Evolutionary conservation across 805 yeast genomes (phyloP), one percentile per base, ranked within the genome.

Genomic region (Ogataea zsoltii): DNA sequence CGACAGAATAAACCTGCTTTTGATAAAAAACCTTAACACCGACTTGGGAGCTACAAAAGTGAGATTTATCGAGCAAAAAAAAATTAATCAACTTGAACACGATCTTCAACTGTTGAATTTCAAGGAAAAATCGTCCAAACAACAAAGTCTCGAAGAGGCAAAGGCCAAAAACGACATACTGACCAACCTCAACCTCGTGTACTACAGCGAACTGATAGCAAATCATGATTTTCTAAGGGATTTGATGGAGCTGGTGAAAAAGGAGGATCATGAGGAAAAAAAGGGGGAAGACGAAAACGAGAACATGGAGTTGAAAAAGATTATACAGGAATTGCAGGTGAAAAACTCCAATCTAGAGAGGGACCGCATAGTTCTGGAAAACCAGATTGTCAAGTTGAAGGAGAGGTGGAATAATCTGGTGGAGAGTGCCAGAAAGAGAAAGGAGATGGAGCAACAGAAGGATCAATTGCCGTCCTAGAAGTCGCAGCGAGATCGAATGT

Each of bases 331-430:
- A 13, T 48, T 65, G 18, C 68, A 66, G 32, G 40, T 46, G 16
- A 55, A 50, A 31, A 47, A 60, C 3, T 47, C 63, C 7, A 39
- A 43, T 5, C 47, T 58, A 21, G 69, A 64, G 48, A 51, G 64
- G 36, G 68, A 64, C n/a, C 57, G 64, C 31, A 48, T 63, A 7
- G 57, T 75, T 38, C 62, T 81, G 44, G 76, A 76, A 40, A 69
- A 69, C 37, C 82, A 83, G 53, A 73, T 66, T 4, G 68, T 69
- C 2, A 74, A 76, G 45, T 61, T 82, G 42, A 79, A 77, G 49
- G 77, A 77, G 47, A 63, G 87, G 30, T 84, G 89, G 89, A 80
- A 83, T 54, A 78, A 75, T 17, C 62, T 83, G 23, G 83, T 82
- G 16, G 83, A 82, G 56, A 78, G 80, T 52, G 88, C 88, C 1